phyloP scores from a whole-genome alignment of 2,329 filamentous ascomycete genomes.

The Aspergillus sp. region DNA sequence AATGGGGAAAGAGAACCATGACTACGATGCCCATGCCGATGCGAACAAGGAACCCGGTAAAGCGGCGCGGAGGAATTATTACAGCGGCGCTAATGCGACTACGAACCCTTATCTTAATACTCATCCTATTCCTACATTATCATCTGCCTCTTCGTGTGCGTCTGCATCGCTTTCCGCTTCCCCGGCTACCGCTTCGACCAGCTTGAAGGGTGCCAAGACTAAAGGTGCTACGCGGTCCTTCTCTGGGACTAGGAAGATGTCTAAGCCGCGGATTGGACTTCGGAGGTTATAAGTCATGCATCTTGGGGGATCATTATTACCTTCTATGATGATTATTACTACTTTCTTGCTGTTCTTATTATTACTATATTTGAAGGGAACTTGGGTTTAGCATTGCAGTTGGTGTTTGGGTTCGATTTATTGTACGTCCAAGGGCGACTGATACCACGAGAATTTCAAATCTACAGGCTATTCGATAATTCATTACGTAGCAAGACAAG shows the following conservation, averaged over 20 bases:
- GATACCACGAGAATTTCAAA: no score
- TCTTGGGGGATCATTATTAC: background rate
- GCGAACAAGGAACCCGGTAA: background rate
- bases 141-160: slow-evolving; percentile 1
- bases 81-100: slow-evolving; percentile 2
- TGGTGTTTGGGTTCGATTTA: background rate
- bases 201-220: background rate
- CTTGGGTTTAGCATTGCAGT: background rate
- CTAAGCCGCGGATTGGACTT: slow-evolving; percentile 30
- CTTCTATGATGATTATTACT: background rate
- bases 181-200: slow-evolving; percentile 15
- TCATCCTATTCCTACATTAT: background rate
- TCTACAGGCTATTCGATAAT: background rate
- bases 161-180: background rate
- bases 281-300: slow-evolving; percentile 23
- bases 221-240: slow-evolving; percentile 11
- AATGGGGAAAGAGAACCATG: slow-evolving; percentile 20
- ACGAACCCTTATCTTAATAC: no score
- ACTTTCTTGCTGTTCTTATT: background rate
- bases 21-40: background rate
- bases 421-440: background rate
- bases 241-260: background rate
- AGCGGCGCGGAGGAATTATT: slow-evolving; percentile 4
- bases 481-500: background rate
- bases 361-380: background rate